These are phyloP conservation scores for Aspergillus biplanus DNA, from an alignment of 495 filamentous ascomycete species.

Conservation along the genomic window DNA sequence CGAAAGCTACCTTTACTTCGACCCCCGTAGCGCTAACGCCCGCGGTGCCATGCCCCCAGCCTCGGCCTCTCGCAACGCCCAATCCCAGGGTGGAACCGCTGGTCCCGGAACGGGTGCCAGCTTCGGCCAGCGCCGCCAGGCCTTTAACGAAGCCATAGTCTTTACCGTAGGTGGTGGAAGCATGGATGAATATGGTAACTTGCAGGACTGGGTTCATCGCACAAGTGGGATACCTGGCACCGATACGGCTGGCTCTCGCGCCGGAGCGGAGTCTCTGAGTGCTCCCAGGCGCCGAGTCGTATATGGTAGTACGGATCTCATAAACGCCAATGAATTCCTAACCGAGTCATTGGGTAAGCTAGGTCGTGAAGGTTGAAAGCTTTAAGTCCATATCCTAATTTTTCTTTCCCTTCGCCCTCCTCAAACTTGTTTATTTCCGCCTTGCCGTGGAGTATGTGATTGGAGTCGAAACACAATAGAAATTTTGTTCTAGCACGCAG, in stretches of 20 bases:
- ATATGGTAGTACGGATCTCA: constrained; percentile 93
- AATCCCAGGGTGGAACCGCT: constrained; percentile 48
- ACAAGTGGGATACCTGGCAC: constrained; percentile 59
- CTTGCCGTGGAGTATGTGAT: too few species aligned
- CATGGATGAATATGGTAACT: constrained; percentile 98
- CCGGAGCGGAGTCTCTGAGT: constrained; percentile 29
- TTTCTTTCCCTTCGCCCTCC: too few species aligned
- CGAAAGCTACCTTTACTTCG: constrained; percentile 98
- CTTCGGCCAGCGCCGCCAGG: constrained; percentile 91
- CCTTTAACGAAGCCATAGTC: constrained; percentile 93
- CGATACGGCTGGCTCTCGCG: constrained; percentile 51
- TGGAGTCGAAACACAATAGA: too few species aligned
- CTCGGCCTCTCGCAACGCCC: constrained; percentile 58
- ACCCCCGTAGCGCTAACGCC: constrained; percentile 90
- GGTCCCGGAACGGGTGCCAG: constrained; percentile 74
- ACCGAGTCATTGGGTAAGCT: constrained; percentile 76
- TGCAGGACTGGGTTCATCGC: constrained; percentile 92
- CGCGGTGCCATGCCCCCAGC: constrained; percentile 86
- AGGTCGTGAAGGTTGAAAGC: constrained; percentile 60
- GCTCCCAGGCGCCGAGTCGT: constrained; percentile 73
- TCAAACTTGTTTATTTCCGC: too few species aligned
- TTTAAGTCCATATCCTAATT: too few species aligned
- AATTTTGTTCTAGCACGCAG: too few species aligned
- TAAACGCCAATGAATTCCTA: constrained; percentile 90
- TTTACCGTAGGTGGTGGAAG: constrained; percentile 97